Conservation (phyloP, 805 yeast genomes). For the Kluyveromyces nonfermentans region DNA sequence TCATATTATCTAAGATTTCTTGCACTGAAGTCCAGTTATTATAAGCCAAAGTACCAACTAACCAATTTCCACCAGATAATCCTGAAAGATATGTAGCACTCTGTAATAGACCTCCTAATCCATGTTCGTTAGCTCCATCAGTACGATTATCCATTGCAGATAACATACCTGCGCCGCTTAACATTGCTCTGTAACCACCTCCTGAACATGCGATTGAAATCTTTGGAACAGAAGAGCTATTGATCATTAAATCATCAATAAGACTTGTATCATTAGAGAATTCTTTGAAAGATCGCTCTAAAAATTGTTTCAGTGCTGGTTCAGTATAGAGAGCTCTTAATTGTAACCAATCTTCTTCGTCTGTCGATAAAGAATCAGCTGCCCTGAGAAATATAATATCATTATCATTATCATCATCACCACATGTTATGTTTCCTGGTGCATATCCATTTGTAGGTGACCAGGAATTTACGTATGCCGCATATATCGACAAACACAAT, state of each 20-base stretch:
- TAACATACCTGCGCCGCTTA: conserved; percentile 74
- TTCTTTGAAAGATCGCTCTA: conserved; percentile 16
- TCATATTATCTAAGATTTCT: conserved; percentile 36
- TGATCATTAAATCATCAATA: conserved; percentile 15
- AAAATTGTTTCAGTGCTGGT: conserved; percentile 31
- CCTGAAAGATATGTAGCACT: conserved; percentile 66
- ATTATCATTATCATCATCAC: conserved; percentile 36
- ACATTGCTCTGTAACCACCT: conserved; percentile 88
- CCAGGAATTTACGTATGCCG: conserved; percentile 29
- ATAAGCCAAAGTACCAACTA: conserved; percentile 56
- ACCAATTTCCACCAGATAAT: conserved; percentile 82
- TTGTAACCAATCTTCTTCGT: conserved; percentile 46
- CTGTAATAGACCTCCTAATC: conserved; percentile 68
- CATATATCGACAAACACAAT: background rate
- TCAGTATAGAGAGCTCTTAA: conserved; percentile 39
- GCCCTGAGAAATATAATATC: conserved; percentile 34
- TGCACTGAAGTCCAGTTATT: conserved; percentile 70
- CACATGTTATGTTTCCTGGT: conserved; percentile 52
- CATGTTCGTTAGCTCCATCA: conserved; percentile 40
- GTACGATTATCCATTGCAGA: conserved; percentile 75
- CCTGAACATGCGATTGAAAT: conserved; percentile 65
- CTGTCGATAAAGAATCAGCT: conserved; percentile 37
- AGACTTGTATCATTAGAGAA: conserved; percentile 14
- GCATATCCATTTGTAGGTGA: conserved; percentile 52
- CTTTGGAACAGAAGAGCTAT: conserved; percentile 21